A percentile compares a stretch with the other conserved stretches of the same genome.
Evolutionary conservation across 805 yeast genomes (phyloP).

Genomic region (Metschnikowia chrysomelidarum): DNA sequence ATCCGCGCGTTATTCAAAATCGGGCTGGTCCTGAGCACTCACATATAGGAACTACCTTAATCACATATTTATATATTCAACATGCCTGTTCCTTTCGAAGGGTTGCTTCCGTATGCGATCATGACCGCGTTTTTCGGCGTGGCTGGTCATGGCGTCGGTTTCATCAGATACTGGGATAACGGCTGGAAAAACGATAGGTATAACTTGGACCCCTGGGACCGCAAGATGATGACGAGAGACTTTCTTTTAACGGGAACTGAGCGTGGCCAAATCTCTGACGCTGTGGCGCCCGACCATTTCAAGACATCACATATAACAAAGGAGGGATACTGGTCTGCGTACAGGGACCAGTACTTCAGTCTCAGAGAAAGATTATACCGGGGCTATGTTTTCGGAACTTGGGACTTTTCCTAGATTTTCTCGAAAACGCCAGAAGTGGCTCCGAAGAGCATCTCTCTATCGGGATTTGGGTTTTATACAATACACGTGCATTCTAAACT

Average conservation of each 20-base stretch:
- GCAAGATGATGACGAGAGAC: conserved; percentile 65
- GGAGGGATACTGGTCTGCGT: conserved; percentile 46
- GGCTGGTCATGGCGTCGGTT: conserved; percentile 46
- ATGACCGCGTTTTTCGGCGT: conserved; percentile 45
- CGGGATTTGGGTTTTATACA: conserved; percentile 2
- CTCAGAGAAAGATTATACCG: conserved; percentile 48
- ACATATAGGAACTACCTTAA: conserved; percentile 4
- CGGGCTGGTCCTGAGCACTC: background rate
- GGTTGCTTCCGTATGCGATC: conserved; percentile 44
- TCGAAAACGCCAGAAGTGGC: too few species aligned
- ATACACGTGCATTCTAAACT: conserved; percentile 7
- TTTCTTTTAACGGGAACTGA: conserved; percentile 69
- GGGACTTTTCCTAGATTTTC: conserved; percentile 37
- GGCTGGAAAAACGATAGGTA: conserved; percentile 48
- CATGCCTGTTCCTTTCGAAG: conserved; percentile 51
- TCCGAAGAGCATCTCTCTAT: too few species aligned
- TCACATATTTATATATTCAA: conserved; percentile 10
- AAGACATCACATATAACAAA: conserved; percentile 51
- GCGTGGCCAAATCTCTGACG: conserved; percentile 64
- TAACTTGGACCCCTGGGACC: conserved; percentile 44
- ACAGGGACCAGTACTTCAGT: conserved; percentile 45
- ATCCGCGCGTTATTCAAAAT: conserved; percentile 10
- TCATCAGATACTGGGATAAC: conserved; percentile 47
- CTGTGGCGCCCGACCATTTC: conserved; percentile 75
- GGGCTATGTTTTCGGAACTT: conserved; percentile 44